These are phyloP conservation scores for Pseudotsuga menziesii DNA, from an alignment of 75 land plant species.

Conservation along the genomic window DNA sequence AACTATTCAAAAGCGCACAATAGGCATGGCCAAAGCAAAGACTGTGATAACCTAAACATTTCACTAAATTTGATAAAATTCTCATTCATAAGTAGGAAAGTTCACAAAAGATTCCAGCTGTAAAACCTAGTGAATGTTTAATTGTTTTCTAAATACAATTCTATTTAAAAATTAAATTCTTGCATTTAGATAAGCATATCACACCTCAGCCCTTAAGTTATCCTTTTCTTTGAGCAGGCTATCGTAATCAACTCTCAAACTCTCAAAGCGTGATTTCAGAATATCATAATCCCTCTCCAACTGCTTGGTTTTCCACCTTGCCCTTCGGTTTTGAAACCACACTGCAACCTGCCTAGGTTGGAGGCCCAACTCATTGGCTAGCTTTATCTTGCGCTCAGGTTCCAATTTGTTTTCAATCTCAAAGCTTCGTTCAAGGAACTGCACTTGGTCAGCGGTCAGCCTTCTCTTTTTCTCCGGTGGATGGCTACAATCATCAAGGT, in stretches of 20 bases:
- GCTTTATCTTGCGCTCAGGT: slow-evolving; percentile 62
- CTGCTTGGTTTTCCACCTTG: slow-evolving; percentile 62
- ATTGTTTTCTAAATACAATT: neutral
- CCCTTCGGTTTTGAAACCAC: slow-evolving; percentile 74
- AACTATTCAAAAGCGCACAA: too few species aligned
- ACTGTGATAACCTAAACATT: too few species aligned
- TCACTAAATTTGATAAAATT: too few species aligned
- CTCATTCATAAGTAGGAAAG: neutral
- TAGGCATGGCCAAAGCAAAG: too few species aligned
- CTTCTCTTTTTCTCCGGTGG: slow-evolving; percentile 62
- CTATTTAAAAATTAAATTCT: neutral
- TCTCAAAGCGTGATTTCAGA: slow-evolving; percentile 35
- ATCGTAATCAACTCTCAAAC: slow-evolving; percentile 41
- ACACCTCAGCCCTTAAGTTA: slow-evolving; percentile 48
- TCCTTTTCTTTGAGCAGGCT: slow-evolving; percentile 39
- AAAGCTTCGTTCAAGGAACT: slow-evolving; percentile 58
- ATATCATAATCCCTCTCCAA: slow-evolving; percentile 59
- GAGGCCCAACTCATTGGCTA: slow-evolving; percentile 64
- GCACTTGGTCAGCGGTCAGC: slow-evolving; percentile 51
- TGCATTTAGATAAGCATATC: neutral
- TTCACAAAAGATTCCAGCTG: neutral
- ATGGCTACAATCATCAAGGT: slow-evolving; percentile 35
- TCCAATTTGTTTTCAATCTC: slow-evolving; percentile 69
- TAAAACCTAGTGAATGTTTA: neutral
- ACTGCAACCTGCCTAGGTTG: slow-evolving; percentile 75